Conservation (phyloP, 2,329 filamentous ascomycete species). For the Magnaporthiopsis incrustans region DNA sequence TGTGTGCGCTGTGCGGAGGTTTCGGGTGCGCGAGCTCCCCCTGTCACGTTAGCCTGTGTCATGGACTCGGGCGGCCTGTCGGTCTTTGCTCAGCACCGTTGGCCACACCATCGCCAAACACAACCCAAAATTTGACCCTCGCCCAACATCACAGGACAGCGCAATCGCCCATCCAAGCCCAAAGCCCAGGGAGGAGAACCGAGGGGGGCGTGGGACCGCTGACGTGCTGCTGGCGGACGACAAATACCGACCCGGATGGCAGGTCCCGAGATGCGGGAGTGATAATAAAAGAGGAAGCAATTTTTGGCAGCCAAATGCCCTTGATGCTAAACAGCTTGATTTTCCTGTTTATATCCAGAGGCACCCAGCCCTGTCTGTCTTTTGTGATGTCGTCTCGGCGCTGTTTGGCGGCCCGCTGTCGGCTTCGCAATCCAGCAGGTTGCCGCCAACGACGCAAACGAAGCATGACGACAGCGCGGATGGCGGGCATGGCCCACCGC, state of each 20-base stretch:
- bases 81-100: neutral
- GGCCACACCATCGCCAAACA: too few species aligned
- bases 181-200: neutral
- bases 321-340: too few species aligned
- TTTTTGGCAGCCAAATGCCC: neutral
- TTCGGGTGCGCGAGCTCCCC: neutral
- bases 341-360: too few species aligned
- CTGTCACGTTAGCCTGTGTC: neutral
- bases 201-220: neutral
- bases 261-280: neutral
- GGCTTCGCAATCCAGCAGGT: too few species aligned
- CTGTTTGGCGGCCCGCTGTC: too few species aligned
- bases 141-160: neutral
- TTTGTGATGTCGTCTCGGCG: too few species aligned
- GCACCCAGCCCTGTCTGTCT: too few species aligned
- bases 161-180: neutral
- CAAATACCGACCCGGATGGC: neutral
- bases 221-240: neutral
- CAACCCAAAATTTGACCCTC: neutral
- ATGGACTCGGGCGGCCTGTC: neutral
- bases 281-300: neutral
- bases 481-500: neutral
- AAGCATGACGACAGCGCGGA: neutral
- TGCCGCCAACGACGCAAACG: neutral
- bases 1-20: neutral